Conservation (phyloP, 2,329 filamentous ascomycete species). For the Fusarium sp. region DNA sequence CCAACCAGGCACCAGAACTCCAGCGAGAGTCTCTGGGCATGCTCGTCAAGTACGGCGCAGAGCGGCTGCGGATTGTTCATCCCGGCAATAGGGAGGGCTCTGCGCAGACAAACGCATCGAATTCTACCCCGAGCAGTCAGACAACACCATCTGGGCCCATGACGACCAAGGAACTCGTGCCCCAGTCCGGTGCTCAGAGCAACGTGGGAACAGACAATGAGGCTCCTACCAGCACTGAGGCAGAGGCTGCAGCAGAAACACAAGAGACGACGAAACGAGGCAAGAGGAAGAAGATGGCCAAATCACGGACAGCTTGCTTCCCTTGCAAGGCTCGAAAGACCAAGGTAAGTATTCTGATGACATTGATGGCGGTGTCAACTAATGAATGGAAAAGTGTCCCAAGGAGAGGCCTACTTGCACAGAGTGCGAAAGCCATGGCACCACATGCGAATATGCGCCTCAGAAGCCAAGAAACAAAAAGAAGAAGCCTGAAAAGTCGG, state of each 20-base stretch:
- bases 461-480: conserved; percentile 42
- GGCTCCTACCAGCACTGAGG: background rate
- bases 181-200: conserved; percentile 33
- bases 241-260: background rate
- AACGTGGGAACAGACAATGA: conserved; percentile 22
- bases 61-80: conserved; percentile 67
- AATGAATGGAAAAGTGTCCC: conserved; percentile 49
- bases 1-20: conserved; percentile 67
- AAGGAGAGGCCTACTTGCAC: conserved; percentile 53
- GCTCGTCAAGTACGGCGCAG: conserved; percentile 67
- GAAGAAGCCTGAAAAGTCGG: conserved; percentile 23
- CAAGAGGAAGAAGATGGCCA: conserved; percentile 37
- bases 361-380: background rate
- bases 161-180: conserved; percentile 47
- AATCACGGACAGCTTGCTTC: conserved; percentile 50
- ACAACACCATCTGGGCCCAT: conserved; percentile 39
- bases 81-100: conserved; percentile 53
- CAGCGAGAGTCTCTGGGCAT: conserved; percentile 66
- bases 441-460: conserved; percentile 54
- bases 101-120: conserved; percentile 41
- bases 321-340: conserved; percentile 49
- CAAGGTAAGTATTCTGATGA: conserved; percentile 47
- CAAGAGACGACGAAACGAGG: conserved; percentile 4
- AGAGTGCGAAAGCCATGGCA: conserved; percentile 47
- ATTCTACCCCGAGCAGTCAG: conserved; percentile 36